Conservation (phyloP, 2,329 filamentous ascomycete species). For the Sclerotinia subarctica region DNA sequence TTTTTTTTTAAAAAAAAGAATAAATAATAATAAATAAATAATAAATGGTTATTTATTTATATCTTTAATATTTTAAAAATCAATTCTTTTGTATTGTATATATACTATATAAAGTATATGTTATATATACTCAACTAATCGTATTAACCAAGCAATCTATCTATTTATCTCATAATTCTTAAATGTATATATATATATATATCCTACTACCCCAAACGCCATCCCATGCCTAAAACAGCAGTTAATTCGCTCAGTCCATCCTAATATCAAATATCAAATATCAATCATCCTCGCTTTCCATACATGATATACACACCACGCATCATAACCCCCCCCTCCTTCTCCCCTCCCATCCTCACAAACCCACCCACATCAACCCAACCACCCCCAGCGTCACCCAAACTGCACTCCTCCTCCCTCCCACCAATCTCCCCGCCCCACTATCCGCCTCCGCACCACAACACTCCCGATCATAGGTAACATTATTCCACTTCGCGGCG, state of each 20-base stretch:
- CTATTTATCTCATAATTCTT: too few relatives aligned
- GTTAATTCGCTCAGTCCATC: neutral
- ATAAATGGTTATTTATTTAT: too few relatives aligned
- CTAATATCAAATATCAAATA: neutral
- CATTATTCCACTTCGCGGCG: constrained; percentile 67
- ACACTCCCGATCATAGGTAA: constrained; percentile 61
- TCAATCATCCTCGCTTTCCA: neutral
- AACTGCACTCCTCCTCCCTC: neutral
- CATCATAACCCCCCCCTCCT: neutral
- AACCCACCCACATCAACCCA: neutral
- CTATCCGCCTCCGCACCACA: constrained; percentile 45
- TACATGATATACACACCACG: neutral
- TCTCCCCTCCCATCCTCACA: neutral
- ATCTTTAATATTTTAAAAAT: too few relatives aligned
- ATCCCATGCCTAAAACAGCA: neutral
- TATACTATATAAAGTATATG: too few relatives aligned
- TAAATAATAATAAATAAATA: too few relatives aligned
- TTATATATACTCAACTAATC: too few relatives aligned
- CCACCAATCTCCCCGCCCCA: neutral
- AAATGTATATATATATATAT: too few relatives aligned
- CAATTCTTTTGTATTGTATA: too few relatives aligned
- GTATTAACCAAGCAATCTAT: too few relatives aligned
- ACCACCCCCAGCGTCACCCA: neutral
- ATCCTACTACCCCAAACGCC: neutral
- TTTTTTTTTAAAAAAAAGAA: too few relatives aligned